Evolutionary conservation across 2,329 filamentous ascomycete genomes (phyloP), one percentile per base, ranked within the genome.

Genomic region (Alternaria consortialis): DNA sequence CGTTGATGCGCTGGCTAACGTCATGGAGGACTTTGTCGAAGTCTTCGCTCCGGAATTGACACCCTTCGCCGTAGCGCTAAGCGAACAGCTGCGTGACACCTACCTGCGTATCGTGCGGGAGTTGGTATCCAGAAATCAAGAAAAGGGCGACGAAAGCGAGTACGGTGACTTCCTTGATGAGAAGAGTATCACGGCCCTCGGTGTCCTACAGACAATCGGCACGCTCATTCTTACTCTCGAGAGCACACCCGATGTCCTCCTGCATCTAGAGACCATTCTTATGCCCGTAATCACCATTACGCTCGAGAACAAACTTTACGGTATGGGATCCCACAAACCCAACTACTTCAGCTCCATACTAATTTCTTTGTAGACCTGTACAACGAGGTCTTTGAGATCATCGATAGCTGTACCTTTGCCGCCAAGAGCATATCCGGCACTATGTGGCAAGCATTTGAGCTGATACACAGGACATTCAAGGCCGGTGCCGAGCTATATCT

Each of bases 1-100:
- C 76, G 94, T 99, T 48, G 95, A 99, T 79, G 94, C 95, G 5
- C 85, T 99, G 40, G 94, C 95, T 23, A 98, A 98, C 74, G 95
- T 99, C 39, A 99, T 99, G 95, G 95, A 99, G 80, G 95, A 99
- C 76, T 99, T 99, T 76, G 95, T 99, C 46, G 95, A 99, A 79
- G 94, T 98, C 2, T 99, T 99, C 76, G 94, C 95, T n/a, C 87
- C 93, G 3, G 95, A 99, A 78, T 86, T 99, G 47, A 98, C 95
- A 6, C 95, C 95, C 3, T 99, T 99, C 73, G 95, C 95, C 11
- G 94, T 99, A 32, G 95, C 95, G 5, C 85, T 99, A 4, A 97
- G 93, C 74, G 94, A 98, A 81, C 95, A 99, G 80, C 85, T 99
- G 48, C 90, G 94, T 43, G 95, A 99, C 74, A 99, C 95, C 0